Percentiles rank a stretch among this genome's conserved stretches.
These are phyloP conservation scores for Fusarium sp. DNA, from an alignment of 2,329 filamentous ascomycete genomes.

Conservation along the genomic window DNA sequence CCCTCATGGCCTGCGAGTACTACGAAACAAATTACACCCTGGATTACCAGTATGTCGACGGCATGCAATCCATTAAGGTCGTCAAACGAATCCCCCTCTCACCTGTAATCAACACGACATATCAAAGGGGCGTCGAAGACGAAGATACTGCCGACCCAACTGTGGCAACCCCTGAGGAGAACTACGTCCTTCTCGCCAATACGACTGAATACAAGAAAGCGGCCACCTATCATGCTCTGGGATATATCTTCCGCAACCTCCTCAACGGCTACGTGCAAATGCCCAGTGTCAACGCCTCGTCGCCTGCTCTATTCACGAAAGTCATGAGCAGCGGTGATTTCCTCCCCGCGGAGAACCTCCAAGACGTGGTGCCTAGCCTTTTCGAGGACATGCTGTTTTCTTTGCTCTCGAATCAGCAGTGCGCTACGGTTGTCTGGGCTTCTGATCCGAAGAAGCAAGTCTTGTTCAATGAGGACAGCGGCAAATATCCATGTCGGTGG, in stretches of 20 bases:
- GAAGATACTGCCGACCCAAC: not conserved
- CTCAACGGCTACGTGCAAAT: not conserved
- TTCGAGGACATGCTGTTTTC: not conserved
- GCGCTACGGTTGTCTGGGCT: not conserved
- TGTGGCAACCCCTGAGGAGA: not conserved
- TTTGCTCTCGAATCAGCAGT: not conserved
- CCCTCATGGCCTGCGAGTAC: constrained; percentile 17
- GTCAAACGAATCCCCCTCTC: fast-evolving
- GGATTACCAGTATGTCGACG: not conserved
- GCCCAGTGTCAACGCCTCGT: not conserved
- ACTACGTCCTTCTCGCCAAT: not conserved
- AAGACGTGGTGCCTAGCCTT: not conserved
- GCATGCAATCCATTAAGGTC: not conserved
- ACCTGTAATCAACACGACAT: constrained; percentile 8
- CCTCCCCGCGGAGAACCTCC: not conserved
- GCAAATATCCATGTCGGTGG: not conserved
- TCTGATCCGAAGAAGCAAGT: not conserved
- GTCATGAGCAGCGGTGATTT: not conserved
- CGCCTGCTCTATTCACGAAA: not conserved
- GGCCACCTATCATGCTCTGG: constrained; percentile 8
- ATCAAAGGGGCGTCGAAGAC: not conserved
- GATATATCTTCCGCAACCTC: fast-evolving
- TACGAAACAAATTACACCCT: constrained; percentile 10
- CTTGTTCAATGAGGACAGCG: not conserved
- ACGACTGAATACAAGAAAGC: fast-evolving